phyloP scores from a whole-genome alignment of 345 rosid species.

The Pelargonium nanum region DNA sequence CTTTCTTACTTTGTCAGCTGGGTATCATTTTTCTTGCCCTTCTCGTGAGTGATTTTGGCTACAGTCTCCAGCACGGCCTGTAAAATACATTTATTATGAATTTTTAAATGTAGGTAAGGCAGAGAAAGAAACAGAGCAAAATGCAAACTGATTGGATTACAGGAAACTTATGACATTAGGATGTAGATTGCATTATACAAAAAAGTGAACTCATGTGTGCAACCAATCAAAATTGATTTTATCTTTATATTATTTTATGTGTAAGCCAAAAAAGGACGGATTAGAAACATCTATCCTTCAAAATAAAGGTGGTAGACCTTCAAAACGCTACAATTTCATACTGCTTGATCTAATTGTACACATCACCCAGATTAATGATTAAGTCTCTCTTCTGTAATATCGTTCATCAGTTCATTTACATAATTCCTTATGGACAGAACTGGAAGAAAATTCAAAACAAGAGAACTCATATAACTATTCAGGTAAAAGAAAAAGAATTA shows the following conservation, averaged over 20 bases:
- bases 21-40: constrained; percentile 71
- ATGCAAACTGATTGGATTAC: not conserved
- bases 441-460: not conserved
- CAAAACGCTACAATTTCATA: not conserved
- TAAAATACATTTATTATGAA: constrained; percentile 15
- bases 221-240: not conserved
- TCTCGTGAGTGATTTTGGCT: constrained; percentile 86
- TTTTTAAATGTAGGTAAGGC: constrained; percentile 6
- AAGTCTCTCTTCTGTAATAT: not conserved
- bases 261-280: not conserved
- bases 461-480: not conserved
- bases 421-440: not conserved
- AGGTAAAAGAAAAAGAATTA: no score
- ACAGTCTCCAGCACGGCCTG: constrained; percentile 95
- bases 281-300: not conserved
- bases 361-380: not conserved
- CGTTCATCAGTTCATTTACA: not conserved
- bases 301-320: not conserved
- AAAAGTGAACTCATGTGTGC: no score
- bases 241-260: not conserved
- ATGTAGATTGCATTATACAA: no score
- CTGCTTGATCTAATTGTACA: not conserved
- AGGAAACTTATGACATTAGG: no score
- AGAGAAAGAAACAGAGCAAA: constrained; percentile 6
- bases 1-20: constrained; percentile 52